Evolutionary conservation across 2,329 filamentous ascomycete genomes (phyloP), one percentile per base, ranked within the genome.

Genomic region (Colletotrichum sp.): DNA sequence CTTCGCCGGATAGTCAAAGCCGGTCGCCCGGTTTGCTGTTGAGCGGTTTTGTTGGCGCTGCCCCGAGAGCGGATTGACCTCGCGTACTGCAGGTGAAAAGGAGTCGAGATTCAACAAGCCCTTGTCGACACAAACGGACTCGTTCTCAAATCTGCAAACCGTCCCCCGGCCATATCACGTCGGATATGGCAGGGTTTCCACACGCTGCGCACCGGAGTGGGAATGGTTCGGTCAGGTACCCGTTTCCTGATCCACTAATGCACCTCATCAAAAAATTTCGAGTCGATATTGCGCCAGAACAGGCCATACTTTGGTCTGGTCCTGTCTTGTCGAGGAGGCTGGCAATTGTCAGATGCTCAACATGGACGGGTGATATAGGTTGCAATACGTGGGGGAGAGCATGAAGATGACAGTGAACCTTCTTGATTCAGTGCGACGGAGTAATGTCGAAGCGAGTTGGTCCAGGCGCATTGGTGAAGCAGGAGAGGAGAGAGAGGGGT

Each of bases 241-340:
- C 58, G 73, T 75, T 64, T 61, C 21, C 73, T 73, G 73, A 75
- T 75, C 73, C 73, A 75, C 73, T 75, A 75, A 75, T 75, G 73
- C 69, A 75, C 69, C 64, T 75, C 58, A 61, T 75, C 69, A 73
- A 59, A 73, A 75, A 73, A 69, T 69, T 75, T 75, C 73, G 58
- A 68, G 69, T 55, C 58, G 58, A 30, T 64, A 64, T 69, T 73
- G 56, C 73, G 73, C 64, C 70, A 69, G 73, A 73, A 52, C 69
- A 73, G 70, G 63, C 70, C 70, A 75, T 64, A 30, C 26, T 52
- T 43, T 55, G 56, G 63, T 55, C 43, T 68, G 38, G 58, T 73
- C 63, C 52, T 59, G 21, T 34, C 68, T 43, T 12, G 24, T 65
- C 43, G 30, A 59, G 58, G 52, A 34, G 43, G 16, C 7, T 28